phyloP scores from a whole-genome alignment of 2,329 filamentous ascomycete genomes.

The Colletotrichum horii region DNA sequence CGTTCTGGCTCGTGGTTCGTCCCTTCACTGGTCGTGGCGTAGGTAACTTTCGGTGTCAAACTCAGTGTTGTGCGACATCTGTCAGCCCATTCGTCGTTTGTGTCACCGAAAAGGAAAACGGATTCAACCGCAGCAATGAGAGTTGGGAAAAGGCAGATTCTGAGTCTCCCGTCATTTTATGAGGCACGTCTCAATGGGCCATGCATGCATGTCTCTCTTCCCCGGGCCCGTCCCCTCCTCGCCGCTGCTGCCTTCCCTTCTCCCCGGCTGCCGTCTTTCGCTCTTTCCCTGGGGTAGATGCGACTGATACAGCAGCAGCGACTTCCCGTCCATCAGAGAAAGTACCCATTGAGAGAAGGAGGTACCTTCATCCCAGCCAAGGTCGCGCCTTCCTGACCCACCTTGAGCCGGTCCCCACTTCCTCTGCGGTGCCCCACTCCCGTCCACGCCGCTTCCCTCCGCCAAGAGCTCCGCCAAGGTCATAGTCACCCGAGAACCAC shows the following conservation, averaged over 20 bases:
- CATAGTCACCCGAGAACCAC: constrained; percentile 21
- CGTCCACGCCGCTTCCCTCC: constrained; percentile 17
- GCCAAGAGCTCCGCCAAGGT: constrained; percentile 22
- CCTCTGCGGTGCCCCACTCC: constrained; percentile 9
- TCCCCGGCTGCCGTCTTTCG: not conserved
- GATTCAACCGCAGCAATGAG: not conserved
- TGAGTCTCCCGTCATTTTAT: not conserved
- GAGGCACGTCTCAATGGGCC: not conserved
- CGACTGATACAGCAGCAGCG: not conserved
- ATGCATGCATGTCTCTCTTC: not conserved
- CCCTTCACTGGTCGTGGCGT: not conserved
- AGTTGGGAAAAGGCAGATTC: not conserved
- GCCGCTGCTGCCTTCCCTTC: not conserved
- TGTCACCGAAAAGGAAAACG: not conserved
- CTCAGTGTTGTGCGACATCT: not conserved
- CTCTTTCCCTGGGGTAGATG: not conserved
- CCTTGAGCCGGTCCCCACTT: not conserved
- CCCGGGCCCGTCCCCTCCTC: not conserved
- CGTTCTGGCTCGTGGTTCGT: not conserved
- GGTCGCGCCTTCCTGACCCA: not conserved
- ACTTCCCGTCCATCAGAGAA: not conserved
- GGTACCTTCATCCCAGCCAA: not conserved
- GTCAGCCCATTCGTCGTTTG: not conserved
- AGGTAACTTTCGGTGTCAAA: not conserved
- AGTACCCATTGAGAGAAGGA: not conserved